Evolutionary conservation across 208 protist genomes (phyloP).

Genomic region (Leishmania tropica): DNA sequence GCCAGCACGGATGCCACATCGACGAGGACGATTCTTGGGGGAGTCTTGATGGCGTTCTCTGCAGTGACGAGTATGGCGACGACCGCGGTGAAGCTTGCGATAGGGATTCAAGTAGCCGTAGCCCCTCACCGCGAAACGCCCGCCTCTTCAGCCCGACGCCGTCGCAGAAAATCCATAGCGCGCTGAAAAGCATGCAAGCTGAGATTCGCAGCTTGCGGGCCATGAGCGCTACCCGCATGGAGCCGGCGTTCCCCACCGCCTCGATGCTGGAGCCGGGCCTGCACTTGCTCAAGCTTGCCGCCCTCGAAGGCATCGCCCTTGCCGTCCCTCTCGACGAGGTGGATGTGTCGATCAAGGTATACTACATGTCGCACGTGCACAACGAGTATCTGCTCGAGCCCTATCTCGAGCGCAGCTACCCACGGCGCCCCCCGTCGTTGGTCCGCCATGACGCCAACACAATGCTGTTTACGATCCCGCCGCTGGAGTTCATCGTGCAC

Average conservation of each 20-base stretch:
- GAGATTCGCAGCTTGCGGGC: constrained; percentile 31
- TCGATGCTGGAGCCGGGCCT: constrained; percentile 35
- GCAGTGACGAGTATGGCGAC: constrained; percentile 1
- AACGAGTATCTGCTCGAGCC: constrained; percentile 55
- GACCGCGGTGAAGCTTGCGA: constrained; percentile 1
- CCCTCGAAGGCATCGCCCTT: constrained; percentile 56
- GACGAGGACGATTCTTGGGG: constrained; percentile 18
- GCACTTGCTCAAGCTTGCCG: constrained; percentile 46
- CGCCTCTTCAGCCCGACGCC: not conserved
- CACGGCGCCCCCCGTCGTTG: constrained; percentile 25
- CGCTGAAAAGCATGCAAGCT: constrained; percentile 31
- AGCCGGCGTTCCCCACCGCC: constrained; percentile 38
- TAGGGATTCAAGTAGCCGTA: constrained; percentile 1
- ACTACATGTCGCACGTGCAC: constrained; percentile 56
- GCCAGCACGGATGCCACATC: constrained; percentile 2
- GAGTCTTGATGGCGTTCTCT: constrained; percentile 9
- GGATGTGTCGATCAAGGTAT: constrained; percentile 47
- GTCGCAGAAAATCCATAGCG: constrained; percentile 23
- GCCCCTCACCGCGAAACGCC: not conserved
- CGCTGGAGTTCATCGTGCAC: constrained; percentile 57
- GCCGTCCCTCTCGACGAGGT: constrained; percentile 52
- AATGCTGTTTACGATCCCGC: constrained; percentile 38
- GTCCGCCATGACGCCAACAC: constrained; percentile 30
- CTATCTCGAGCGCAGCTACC: constrained; percentile 36
- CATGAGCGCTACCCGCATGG: constrained; percentile 7